Evolutionary conservation across 2,329 filamentous ascomycete genomes (phyloP), one percentile per base, ranked within the genome.

Genomic region (Fusarium pininemorale): DNA sequence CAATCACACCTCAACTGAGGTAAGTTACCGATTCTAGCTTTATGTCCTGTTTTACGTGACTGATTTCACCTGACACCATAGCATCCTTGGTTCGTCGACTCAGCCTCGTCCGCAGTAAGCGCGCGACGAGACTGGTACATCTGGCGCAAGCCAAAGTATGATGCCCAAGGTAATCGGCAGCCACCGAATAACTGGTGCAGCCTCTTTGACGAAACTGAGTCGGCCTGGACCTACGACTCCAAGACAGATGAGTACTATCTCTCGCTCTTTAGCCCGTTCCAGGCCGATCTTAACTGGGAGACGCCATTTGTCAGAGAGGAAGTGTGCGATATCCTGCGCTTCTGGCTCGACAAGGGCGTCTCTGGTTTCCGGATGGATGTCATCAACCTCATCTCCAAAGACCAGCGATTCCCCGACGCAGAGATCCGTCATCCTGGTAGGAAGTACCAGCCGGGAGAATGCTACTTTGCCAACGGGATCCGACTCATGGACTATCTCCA

Each of bases 241-340:
- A 80, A 83, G 28, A 94, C 92, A 0, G 86, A 87, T 60, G 91
- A 95, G 81, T 95, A 94, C 81, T 95, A 94, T 77, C 88, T 95
- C 2, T 90, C 92, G 70, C 86, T 96, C 15, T 97, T 94, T 80
- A 90, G 91, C 24, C 88, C 87, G 6, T 90, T 93, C 74, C 94
- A 96, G 80, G 93, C 94, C 0, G 94, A 96, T 76, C 85, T 96
- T 18, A 96, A 96, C 82, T 96, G 93, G 93, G 92, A 95, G 79
- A 93, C 92, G 64, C 85, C 87, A 0, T 89, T 88, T 13, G 89
- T 92, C 1, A 88, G 93, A 26, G 83, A 89, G 54, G 93, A 93
- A 5, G 90, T 95, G 13, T 92, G 94, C 80, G 86, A 91, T 32
- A 87, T 92, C 18, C 92, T 95, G 88, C 87, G 88, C 32, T 96